These are phyloP conservation scores for Rosellinia necatrix DNA, from an alignment of 2,329 filamentous ascomycete genomes.

Conservation along the genomic window DNA sequence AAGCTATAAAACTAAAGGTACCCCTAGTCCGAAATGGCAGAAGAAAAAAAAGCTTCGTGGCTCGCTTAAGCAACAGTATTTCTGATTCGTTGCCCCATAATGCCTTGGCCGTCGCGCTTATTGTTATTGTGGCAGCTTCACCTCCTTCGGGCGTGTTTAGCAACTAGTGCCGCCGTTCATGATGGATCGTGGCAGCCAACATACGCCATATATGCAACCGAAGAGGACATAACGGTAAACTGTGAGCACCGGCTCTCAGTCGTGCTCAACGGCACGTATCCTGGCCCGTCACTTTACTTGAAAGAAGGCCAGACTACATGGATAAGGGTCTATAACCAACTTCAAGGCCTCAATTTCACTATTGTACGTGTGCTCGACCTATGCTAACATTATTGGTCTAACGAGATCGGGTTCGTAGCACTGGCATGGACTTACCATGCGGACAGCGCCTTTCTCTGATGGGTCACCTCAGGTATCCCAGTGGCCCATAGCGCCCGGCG, in stretches of 20 bases:
- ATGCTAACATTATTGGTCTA: background rate
- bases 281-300: conserved; percentile 55
- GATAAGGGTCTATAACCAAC: conserved; percentile 64
- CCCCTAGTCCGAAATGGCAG: background rate
- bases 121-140: conserved; percentile 30
- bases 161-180: conserved; percentile 32
- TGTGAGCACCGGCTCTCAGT: conserved; percentile 53
- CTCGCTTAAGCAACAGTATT: conserved; percentile 18
- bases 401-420: conserved; percentile 49
- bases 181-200: conserved; percentile 39
- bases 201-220: conserved; percentile 38
- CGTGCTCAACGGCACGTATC: conserved; percentile 57
- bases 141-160: conserved; percentile 31
- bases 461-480: conserved; percentile 64
- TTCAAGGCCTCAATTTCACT: conserved; percentile 56
- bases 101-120: conserved; percentile 32
- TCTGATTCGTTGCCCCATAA: conserved; percentile 25
- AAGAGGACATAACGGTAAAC: conserved; percentile 48
- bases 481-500: conserved; percentile 65
- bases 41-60: background rate
- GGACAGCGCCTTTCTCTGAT: conserved; percentile 66
- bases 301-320: conserved; percentile 55
- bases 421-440: conserved; percentile 68
- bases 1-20: conserved; percentile 17
- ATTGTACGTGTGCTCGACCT: conserved; percentile 46